Evolutionary conservation across 2,329 filamentous ascomycete genomes (phyloP), one percentile per base, ranked within the genome.

Genomic region (Calycina herbarum): DNA sequence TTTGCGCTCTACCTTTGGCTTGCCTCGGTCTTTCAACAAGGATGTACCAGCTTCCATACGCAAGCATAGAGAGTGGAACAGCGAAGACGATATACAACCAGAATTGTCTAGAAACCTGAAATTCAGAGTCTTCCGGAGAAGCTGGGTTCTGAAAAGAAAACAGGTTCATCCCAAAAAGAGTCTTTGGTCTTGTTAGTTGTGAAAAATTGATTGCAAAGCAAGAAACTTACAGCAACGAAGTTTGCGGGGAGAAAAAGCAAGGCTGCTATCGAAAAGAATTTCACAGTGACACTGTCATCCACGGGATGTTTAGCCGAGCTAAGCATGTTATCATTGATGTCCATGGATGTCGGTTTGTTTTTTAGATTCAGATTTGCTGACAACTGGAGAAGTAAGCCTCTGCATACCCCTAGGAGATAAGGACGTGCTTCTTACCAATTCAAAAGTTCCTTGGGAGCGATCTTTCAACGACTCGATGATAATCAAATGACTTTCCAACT

Each of bases 101-200:
- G 35, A 77, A 72, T 62, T 74, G 73, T 6, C 68, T 66, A 2
- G 73, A 74, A 1, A 71, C 69, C 17, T 73, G 54, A 13, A 76
- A 70, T 1, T 65, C 62, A 11, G 54, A 38, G 15, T 64, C 66
- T 5, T 67, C 70, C 0, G 20, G 20, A 20, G 67, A 33, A 24
- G 70, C 35, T 38, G 35, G 35, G 35, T 38, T 57, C 38, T 74
- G 65, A 66, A 74, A 73, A 2, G 67, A 68, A 42, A 77, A 77
- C 35, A 77, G 70, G 57, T 77, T 76, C 75, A 77, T 77, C 4
- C 75, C 76, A 20, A 77, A 71, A 20, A 77, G 27, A 20, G 61
- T 64, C 64, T 67, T 13, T n/a, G 33, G 1, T 27, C 15, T 17
- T 20, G 27, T 20, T 54, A 20, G 45, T 24, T 5, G 10, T 6